A percentile compares a stretch with the other conserved stretches of the same genome.
These are phyloP conservation scores for Lipomyces orientalis DNA, from an alignment of 805 yeast genomes.

Conservation along the genomic window DNA sequence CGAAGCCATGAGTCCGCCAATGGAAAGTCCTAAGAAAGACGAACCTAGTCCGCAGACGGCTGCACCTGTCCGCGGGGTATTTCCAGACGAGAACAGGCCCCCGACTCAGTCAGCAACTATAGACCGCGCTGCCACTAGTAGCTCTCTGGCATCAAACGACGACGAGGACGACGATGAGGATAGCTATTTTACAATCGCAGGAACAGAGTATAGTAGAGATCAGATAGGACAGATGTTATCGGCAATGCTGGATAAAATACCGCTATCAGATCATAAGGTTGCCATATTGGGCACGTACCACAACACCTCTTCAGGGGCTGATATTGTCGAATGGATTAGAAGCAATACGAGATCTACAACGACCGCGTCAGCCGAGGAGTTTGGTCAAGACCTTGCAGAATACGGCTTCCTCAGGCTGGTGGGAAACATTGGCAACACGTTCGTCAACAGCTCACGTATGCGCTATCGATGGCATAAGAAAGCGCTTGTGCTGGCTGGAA, in stretches of 20 bases:
- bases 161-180: conserved; percentile 31
- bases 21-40: background rate
- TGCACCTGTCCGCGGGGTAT: background rate
- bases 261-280: conserved; percentile 61
- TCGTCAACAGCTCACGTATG: conserved; percentile 76
- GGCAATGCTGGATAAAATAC: conserved; percentile 56
- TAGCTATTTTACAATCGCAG: conserved; percentile 39
- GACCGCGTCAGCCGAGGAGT: conserved; percentile 65
- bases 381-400: conserved; percentile 74
- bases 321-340: conserved; percentile 65
- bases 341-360: conserved; percentile 52
- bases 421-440: conserved; percentile 45
- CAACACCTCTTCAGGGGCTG: conserved; percentile 65
- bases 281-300: conserved; percentile 73
- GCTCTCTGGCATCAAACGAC: background rate
- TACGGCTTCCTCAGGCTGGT: conserved; percentile 32
- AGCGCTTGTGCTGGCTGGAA: conserved; percentile 57
- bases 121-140: background rate
- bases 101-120: background rate
- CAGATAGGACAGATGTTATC: conserved; percentile 52
- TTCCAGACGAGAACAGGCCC: background rate
- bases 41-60: background rate
- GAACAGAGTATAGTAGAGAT: conserved; percentile 46
- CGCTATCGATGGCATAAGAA: conserved; percentile 80
- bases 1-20: background rate